Evolutionary conservation across 495 filamentous ascomycete species (phyloP).

Genomic region (Acidomyces sp.): DNA sequence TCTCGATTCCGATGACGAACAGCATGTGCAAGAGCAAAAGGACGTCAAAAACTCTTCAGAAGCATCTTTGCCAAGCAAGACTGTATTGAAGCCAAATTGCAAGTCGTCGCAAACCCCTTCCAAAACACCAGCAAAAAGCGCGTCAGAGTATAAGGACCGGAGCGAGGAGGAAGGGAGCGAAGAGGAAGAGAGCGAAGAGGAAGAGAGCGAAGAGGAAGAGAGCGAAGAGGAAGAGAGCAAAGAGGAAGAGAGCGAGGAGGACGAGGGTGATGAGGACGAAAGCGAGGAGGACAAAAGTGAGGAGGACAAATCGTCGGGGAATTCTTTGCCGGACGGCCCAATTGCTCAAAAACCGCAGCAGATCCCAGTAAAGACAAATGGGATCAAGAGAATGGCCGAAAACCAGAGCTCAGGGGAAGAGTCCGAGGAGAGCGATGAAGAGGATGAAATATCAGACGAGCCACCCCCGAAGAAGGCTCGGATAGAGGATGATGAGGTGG

Average conservation of each 20-base stretch:
- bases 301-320: neutral
- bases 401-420: conserved; percentile 3
- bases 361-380: conserved; percentile 9
- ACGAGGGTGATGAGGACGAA: neutral
- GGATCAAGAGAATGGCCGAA: conserved; percentile 10
- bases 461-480: neutral
- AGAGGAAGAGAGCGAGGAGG: neutral
- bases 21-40: neutral
- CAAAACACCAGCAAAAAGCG: too few relatives aligned
- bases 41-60: conserved; percentile 1
- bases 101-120: neutral
- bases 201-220: conserved; percentile 1
- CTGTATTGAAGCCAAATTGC: too few relatives aligned
- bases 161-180: conserved; percentile 6
- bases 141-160: neutral
- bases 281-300: neutral
- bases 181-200: conserved; percentile 1
- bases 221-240: neutral
- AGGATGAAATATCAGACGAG: neutral
- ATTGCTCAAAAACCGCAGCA: neutral
- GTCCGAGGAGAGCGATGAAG: conserved; percentile 5
- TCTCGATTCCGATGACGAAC: conserved; percentile 9
- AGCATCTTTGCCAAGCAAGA: neutral
- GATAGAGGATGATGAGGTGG: neutral
- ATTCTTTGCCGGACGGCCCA: neutral